Evolutionary conservation across 129 eudicot genomes (phyloP).

Genomic region (Mikania micrantha): DNA sequence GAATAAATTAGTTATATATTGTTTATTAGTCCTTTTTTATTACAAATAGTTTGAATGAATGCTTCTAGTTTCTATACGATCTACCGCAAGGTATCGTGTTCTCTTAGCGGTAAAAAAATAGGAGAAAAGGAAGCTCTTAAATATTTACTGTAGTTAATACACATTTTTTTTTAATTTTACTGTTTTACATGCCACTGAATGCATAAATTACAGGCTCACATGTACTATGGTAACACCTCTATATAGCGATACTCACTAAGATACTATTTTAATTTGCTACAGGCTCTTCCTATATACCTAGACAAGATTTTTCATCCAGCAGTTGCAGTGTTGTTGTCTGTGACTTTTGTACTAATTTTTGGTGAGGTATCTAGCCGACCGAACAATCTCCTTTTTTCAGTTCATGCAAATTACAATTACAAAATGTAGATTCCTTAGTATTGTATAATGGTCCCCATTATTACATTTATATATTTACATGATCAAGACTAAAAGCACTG

Average conservation of each 20-base stretch:
- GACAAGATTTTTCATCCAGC: slow-evolving; percentile 81
- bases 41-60: not conserved
- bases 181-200: not conserved
- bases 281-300: slow-evolving; percentile 98
- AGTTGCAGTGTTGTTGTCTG: slow-evolving; percentile 85
- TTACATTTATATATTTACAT: not conserved
- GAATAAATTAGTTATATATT: not conserved
- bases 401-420: too few species aligned
- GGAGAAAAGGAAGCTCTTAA: not conserved
- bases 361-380: slow-evolving; percentile 63
- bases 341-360: slow-evolving; percentile 83
- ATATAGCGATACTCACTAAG: too few species aligned
- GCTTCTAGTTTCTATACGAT: not conserved
- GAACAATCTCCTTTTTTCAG: not conserved
- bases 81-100: not conserved
- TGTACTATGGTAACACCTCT: not conserved
- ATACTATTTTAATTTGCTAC: slow-evolving; percentile 23
- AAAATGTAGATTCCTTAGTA: not conserved
- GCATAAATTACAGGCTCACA: not conserved
- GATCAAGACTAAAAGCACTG: slow-evolving; percentile 14
- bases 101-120: not conserved
- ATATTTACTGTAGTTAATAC: not conserved
- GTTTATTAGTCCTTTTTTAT: not conserved
- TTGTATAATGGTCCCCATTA: not conserved
- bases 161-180: not conserved